Percentiles rank a stretch among this genome's conserved stretches.
These are phyloP conservation scores for Piper longum DNA, from an alignment of 164 flowering plant genomes.

Conservation along the genomic window DNA sequence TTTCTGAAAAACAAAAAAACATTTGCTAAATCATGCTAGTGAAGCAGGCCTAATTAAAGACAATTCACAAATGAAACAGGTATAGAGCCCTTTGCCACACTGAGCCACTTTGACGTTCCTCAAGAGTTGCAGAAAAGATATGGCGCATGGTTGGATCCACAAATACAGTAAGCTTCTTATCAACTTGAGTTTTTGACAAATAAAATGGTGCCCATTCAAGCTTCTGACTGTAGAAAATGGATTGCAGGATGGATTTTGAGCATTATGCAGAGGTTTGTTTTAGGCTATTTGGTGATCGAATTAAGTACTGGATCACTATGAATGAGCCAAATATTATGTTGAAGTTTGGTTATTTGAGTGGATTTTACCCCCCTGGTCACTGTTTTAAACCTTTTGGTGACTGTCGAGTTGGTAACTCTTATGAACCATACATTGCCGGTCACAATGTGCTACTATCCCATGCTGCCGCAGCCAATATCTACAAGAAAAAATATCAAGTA, in stretches of 20 bases:
- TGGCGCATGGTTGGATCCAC: slow-evolving; percentile 13
- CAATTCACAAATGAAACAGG: slow-evolving; percentile 3
- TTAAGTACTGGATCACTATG: slow-evolving; percentile 9
- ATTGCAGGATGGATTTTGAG: slow-evolving; percentile 6
- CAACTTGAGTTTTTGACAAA: neutral
- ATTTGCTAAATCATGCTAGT: neutral
- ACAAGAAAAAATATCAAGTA: slow-evolving; percentile 7
- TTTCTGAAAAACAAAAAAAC: neutral
- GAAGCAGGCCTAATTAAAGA: neutral
- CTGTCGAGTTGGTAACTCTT: slow-evolving; percentile 3
- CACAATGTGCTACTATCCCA: slow-evolving; percentile 9
- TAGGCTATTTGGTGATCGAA: slow-evolving; percentile 6
- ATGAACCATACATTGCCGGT: slow-evolving; percentile 7
- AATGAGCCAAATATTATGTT: slow-evolving; percentile 9
- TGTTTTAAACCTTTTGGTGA: slow-evolving; percentile 6
- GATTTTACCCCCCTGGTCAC: slow-evolving; percentile 6
- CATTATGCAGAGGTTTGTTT: slow-evolving; percentile 8
- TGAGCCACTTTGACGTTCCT: slow-evolving; percentile 14
- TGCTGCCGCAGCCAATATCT: slow-evolving; percentile 6
- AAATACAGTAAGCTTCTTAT: slow-evolving; percentile 6
- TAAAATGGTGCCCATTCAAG: neutral
- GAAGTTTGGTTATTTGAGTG: neutral
- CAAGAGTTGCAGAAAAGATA: slow-evolving; percentile 12
- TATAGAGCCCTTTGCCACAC: slow-evolving; percentile 12
- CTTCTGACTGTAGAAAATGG: too few species aligned